These are phyloP conservation scores for Beta lomatogona DNA, from an alignment of 179 eudicot genomes.

Conservation along the genomic window DNA sequence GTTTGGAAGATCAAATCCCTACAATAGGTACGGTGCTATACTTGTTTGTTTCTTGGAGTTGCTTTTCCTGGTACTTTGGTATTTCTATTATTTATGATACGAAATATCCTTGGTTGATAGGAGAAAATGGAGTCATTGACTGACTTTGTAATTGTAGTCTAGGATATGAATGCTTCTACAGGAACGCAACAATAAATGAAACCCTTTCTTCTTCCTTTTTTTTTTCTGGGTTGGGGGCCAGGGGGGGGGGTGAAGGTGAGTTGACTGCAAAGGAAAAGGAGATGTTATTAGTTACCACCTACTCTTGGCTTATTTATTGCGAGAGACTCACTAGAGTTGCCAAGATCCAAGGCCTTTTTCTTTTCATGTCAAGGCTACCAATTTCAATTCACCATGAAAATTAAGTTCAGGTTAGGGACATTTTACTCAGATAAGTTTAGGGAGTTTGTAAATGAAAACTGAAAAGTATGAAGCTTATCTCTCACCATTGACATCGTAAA, in stretches of 20 bases:
- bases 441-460: neutral
- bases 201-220: neutral
- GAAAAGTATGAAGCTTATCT: neutral
- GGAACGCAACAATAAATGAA: neutral
- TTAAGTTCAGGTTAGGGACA: neutral
- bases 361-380: neutral
- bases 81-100: neutral
- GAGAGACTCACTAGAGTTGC: neutral
- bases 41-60: conserved; percentile 3
- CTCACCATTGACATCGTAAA: no score
- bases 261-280: neutral
- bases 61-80: conserved; percentile 17
- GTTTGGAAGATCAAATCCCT: conserved; percentile 39
- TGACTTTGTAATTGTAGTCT: neutral
- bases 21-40: conserved; percentile 39
- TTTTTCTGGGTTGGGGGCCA: neutral
- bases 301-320: neutral
- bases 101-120: conserved; percentile 8
- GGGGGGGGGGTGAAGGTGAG: neutral
- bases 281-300: neutral
- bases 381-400: neutral
- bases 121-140: neutral
- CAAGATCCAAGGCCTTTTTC: no score
- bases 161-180: neutral
- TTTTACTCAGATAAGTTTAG: neutral